Conservation (phyloP, 805 yeast genomes). For the Allodekkera sacchari region DNA sequence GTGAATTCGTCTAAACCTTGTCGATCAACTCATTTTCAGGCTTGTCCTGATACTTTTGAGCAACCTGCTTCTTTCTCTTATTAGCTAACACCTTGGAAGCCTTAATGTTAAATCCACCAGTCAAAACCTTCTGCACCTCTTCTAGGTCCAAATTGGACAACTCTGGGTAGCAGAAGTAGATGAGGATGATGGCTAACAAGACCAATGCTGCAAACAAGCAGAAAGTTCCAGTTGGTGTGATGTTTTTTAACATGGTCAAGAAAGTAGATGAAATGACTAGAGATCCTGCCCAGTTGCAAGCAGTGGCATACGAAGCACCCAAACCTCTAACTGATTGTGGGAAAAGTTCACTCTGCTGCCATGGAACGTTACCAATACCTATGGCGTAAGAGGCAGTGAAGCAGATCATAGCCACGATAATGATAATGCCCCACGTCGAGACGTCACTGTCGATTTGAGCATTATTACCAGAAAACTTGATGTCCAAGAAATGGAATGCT, state of each 20-base stretch:
- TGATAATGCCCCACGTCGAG: conserved; percentile 80
- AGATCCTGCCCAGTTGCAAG: conserved; percentile 94
- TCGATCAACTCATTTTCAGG: too few relatives aligned
- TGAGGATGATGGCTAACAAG: conserved; percentile 60
- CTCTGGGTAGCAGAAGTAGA: conserved; percentile 85
- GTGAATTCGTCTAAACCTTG: too few relatives aligned
- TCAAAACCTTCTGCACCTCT: conserved; percentile 75
- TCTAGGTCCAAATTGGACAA: conserved; percentile 84
- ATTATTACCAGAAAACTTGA: conserved; percentile 44
- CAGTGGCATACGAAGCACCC: conserved; percentile 86
- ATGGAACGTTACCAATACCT: conserved; percentile 96
- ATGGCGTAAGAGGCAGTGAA: conserved; percentile 87
- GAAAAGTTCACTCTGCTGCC: conserved; percentile 96
- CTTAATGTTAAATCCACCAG: conserved; percentile 81
- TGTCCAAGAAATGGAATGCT: conserved; percentile 81
- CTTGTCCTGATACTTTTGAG: too few relatives aligned
- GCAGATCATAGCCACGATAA: conserved; percentile 76
- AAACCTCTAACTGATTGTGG: conserved; percentile 90
- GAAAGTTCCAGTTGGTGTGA: conserved; percentile 94
- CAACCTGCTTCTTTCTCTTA: conserved; percentile 25
- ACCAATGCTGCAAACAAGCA: conserved; percentile 82
- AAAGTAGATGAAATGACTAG: conserved; percentile 85
- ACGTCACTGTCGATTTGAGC: conserved; percentile 39
- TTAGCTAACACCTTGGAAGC: conserved; percentile 49
- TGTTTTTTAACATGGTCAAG: conserved; percentile 85